Percentiles rank a stretch among this genome's conserved stretches.
Conservation (phyloP, 1,284 basidiomycete species). For the Ustilago curta region DNA sequence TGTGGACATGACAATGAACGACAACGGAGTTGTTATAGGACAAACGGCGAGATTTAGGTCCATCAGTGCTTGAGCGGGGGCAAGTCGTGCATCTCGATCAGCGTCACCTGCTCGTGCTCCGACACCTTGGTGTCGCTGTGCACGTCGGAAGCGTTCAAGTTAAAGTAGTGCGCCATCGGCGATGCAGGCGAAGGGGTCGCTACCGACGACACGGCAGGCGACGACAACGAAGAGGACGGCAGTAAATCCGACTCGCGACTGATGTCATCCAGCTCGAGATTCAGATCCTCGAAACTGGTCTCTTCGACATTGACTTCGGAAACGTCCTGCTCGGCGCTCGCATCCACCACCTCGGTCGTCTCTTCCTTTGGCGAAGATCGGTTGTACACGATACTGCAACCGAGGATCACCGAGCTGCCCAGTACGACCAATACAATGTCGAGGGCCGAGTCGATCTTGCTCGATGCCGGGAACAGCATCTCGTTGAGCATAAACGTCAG, state of each 20-base stretch:
- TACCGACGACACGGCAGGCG: conserved; percentile 8
- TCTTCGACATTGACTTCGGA: not conserved
- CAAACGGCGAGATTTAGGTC: no score
- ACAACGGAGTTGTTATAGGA: no score
- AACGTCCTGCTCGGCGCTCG: not conserved
- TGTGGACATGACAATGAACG: no score
- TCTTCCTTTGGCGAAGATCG: conserved; percentile 2
- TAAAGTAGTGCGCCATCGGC: conserved; percentile 11
- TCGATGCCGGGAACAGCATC: conserved; percentile 14
- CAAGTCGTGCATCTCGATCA: conserved; percentile 17
- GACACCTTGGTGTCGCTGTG: not conserved
- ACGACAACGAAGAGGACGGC: conserved; percentile 7
- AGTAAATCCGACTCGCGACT: not conserved
- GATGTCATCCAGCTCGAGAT: conserved; percentile 7
- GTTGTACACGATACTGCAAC: conserved; percentile 15
- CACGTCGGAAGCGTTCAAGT: conserved; percentile 10
- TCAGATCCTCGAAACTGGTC: not conserved
- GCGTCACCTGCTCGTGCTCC: not conserved
- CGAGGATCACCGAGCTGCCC: conserved; percentile 21
- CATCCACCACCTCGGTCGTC: not conserved
- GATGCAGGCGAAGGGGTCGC: conserved; percentile 11
- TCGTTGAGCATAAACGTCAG: conserved; percentile 25
- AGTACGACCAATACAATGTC: conserved; percentile 18
- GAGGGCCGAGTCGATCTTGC: conserved; percentile 4
- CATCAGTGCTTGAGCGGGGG: not conserved